Base-by-base conservation (phyloP, 768 basidiomycete species). In the Boletus rufocinnamomeus region DNA sequence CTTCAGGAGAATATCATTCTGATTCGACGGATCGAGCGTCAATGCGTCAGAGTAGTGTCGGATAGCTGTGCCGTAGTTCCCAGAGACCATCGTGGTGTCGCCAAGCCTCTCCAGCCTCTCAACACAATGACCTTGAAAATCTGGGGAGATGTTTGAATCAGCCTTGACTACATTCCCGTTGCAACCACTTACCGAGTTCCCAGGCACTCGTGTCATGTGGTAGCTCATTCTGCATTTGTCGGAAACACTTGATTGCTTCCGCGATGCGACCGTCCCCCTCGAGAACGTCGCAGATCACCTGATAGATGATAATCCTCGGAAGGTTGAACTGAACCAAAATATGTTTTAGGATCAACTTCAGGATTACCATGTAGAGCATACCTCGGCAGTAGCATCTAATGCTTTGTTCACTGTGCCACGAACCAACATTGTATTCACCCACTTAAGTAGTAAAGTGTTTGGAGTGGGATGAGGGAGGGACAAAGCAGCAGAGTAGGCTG, bases 271-370 rank as follows among this genome's bases (percentile, higher is more conserved):
- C 51, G 1, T 9, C 27, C n/a, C 9, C 13, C 17, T 57, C 43
- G 0, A 54, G 52, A 3, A 46, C 19, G 7, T 56, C 59, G 1
- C 59, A 61, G 17, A 61, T 35, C 13, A 3, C 30, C 1, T 11
- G 32, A 14, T 54, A 57, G 1, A 57, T 10, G 2, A 11, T 8
- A 27, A 49, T 52, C 16, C 4, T 23, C 1, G 61, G 46, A 30
- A 56, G 16, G 10, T 50, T 35, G 49, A 61, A 60, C 60, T 61
- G 25, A 32, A 6, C 9, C 21, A 6, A 46, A 19, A n/a, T n/a
- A n/a, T n/a, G n/a, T n/a, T n/a, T n/a, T n/a, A 16, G 2, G 35
- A 3, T 37, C 35, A 37, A 16, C 35, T 2, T 17, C 16, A 0
- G 13, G 6, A 37, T 1, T 5, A 30, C 21, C 19, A n/a, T 17